Evolutionary conservation across 108 stramenopile genomes (phyloP), one percentile per base, ranked within the genome.

Genomic region (Asterionellopsis glacialis): DNA sequence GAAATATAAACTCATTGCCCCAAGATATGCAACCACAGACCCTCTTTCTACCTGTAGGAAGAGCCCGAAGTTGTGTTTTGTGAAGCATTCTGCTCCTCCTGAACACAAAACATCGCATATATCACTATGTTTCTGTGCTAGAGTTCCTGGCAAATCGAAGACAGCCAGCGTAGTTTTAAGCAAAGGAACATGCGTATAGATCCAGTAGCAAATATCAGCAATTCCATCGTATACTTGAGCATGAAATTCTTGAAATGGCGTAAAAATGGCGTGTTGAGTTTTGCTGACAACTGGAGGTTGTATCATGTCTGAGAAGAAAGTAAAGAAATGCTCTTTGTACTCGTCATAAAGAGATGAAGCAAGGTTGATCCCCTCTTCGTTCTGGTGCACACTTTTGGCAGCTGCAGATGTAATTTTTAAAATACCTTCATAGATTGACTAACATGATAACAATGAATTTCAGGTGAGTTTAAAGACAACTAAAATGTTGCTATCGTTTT

Each of bases 311-410:
- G 68, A 60, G 0, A 78, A 60, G 11, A 53, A 42, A 39, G 68
- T 66, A 41, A 45, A 54, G 33, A 75, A 80, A 56, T 80, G 74
- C 45, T 42, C 45, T 11, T 47, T 69, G 63, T 72, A 79, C 64
- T 80, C 75, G 15, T 73, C 68, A 41, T 69, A 80, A 22, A 80
- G 64, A 41, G 74, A 76, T 19, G 72, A 68, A 22, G 79, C 79
- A 44, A 80, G 50, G 1, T 67, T 65, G 12, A 59, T 78, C 43
- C 65, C 50, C 11, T 58, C 57, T 19, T 61, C 65, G 18, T 76
- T 61, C n/a, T 55, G 16, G 26, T 56, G n/a, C 28, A 23, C 47
- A 51, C 57, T 27, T 7, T 24, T 60, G 11, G 43, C 52, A 49
- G 61, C 43, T 27, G 58, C 21, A 15, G 73, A 65, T 0, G 61